Base-by-base conservation (phyloP, 2,329 filamentous ascomycete genomes). In the Malbranchea zuffiana region DNA sequence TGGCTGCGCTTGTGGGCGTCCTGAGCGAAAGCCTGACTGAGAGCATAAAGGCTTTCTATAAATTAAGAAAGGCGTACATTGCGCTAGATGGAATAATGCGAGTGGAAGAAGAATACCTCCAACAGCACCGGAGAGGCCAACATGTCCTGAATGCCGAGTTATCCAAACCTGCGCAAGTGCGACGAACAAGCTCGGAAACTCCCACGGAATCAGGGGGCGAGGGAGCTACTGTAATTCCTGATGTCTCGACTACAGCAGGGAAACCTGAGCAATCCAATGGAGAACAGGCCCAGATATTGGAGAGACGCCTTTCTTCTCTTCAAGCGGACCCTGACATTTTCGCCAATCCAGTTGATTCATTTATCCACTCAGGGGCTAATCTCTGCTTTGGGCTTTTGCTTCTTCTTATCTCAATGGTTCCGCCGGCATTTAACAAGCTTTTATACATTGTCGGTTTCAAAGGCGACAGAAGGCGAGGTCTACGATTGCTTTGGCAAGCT, bases 11-110 rank as follows among this genome's bases (percentile, higher is more conserved):
- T 1, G 78, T 95, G 1, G 84, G 78, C 0, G 83, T 96, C 11
- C 65, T 96, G 49, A 92, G 92, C 47, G 90, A 96, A 64, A 94
- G 83, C 54, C 62, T 96, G 50, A 88, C 87, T 0, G 90, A 96
- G 57, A 85, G 78, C 11, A 74, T 96, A 57, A 85, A 80, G 60
- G 85, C 85, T 4, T 96, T 96, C 53, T 92, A 93, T 55, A 93
- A 90, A 60, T 62, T 96, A 48, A 72, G 88, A 44, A 93, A 92
- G 56, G 88, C 88, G 0, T 96, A 82, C 51, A 65, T 85, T 25
- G 80, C 85, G 0, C 67, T 98, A 3, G 82, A 94, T 50, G 71
- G 70, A 6, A 82, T 98, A 38, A 70, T 87, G 53, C 72, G 81
- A 42, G 73, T 79, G 21, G 87, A 94, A 60, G 71, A 71, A 16